phyloP scores from a whole-genome alignment of 192 early-diverging fungal genomes.

The Physocladia obscura region DNA sequence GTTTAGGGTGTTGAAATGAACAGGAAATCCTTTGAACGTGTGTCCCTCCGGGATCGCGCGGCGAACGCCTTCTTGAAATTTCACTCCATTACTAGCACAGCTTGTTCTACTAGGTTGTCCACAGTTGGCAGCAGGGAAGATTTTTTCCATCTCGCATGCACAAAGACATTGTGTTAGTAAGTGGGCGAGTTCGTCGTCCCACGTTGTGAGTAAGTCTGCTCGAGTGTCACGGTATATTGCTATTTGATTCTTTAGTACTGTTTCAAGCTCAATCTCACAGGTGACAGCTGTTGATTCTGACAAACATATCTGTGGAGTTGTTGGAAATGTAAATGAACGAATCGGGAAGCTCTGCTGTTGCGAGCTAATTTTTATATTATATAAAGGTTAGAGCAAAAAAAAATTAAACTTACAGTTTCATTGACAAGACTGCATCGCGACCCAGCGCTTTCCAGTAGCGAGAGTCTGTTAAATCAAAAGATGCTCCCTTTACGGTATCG shows the following conservation, averaged over 20 bases:
- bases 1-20: constrained; percentile 33
- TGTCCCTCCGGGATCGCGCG: constrained; percentile 32
- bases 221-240: constrained; percentile 21
- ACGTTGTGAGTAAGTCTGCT: constrained; percentile 18
- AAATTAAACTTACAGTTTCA: constrained; percentile 22
- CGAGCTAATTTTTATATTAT: background rate
- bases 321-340: constrained; percentile 10
- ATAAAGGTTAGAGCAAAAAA: background rate
- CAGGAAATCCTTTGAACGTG: constrained; percentile 39
- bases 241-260: constrained; percentile 4
- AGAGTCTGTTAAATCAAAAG: constrained; percentile 5
- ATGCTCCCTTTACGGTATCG: background rate
- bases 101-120: background rate
- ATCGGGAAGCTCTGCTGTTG: constrained; percentile 18
- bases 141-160: constrained; percentile 23
- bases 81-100: background rate
- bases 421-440: constrained; percentile 8
- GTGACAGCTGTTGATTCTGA: background rate
- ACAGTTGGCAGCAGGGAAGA: background rate
- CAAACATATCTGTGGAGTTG: background rate
- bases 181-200: constrained; percentile 25
- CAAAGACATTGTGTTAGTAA: constrained; percentile 29
- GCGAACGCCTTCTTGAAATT: constrained; percentile 30
- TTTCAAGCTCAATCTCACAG: constrained; percentile 24
- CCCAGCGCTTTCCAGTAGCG: constrained; percentile 27